A percentile compares a stretch with the other conserved stretches of the same genome.
phyloP scores from a whole-genome alignment of 1,284 basidiomycete genomes.

The Salmacisia buchloeana region DNA sequence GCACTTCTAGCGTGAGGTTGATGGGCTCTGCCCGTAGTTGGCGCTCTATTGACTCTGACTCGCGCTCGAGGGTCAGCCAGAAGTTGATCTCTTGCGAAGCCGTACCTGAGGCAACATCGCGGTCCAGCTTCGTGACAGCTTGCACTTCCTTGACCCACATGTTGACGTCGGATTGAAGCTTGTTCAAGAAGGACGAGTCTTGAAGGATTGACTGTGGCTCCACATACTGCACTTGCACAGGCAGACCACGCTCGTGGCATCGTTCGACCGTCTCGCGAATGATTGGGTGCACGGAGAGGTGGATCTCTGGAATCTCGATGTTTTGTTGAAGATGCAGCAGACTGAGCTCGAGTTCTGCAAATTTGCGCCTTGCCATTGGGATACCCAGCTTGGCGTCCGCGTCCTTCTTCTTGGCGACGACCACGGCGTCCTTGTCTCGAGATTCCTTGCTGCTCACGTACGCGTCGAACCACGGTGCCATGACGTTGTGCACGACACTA shows the following conservation, averaged over 20 bases:
- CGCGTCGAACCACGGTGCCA: constrained; percentile 97
- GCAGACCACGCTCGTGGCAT: constrained; percentile 54
- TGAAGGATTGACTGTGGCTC: constrained; percentile 65
- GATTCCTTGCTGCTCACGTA: constrained; percentile 63
- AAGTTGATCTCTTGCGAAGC: constrained; percentile 99
- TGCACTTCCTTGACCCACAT: constrained; percentile 98
- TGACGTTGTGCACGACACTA: constrained; percentile 89
- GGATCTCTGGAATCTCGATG: constrained; percentile 95
- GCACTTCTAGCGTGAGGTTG: constrained; percentile 81
- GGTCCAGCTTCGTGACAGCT: constrained; percentile 79
- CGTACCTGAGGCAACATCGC: constrained; percentile 90
- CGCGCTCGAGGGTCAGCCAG: constrained; percentile 89
- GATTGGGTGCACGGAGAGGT: constrained; percentile 82
- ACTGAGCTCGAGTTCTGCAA: constrained; percentile 94
- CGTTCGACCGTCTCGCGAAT: constrained; percentile 72
- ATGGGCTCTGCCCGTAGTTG: constrained; percentile 90
- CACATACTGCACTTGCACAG: constrained; percentile 71
- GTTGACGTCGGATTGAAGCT: constrained; percentile 88
- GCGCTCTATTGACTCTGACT: constrained; percentile 83
- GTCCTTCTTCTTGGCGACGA: constrained; percentile 34
- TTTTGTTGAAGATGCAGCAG: constrained; percentile 95
- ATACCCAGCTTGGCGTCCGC: constrained; percentile 70
- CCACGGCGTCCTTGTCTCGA: constrained; percentile 24
- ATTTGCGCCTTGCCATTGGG: constrained; percentile 98
- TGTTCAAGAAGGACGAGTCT: constrained; percentile 88